Base-by-base conservation (phyloP, 495 filamentous ascomycete genomes). In the Penicillium tannophilum region DNA sequence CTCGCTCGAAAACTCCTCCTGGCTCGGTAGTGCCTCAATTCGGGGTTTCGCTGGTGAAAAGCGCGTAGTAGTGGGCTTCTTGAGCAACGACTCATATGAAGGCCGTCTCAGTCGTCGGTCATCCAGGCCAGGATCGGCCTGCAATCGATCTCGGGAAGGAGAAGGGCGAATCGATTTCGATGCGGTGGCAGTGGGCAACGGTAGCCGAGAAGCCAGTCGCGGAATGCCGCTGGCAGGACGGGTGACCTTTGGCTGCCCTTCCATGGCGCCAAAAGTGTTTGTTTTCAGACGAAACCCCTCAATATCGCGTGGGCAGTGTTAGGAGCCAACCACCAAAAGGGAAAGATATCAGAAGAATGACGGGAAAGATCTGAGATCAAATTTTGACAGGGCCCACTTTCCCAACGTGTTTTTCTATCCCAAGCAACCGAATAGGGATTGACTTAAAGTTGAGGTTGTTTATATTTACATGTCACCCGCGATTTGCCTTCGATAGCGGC, bases 131-230 rank as follows among this genome's bases (percentile, higher is more conserved):
- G 75, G 66, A 43, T 80, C 77, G 23, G 72, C 70, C 55, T 69
- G 72, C 17, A 80, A 61, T 59, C 69, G 70, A 31, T 80, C 77
- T 58, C 76, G 69, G 19, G 77, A 80, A 9, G 77, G 77, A 4
- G 77, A 79, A n/a, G 76, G 71, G 55, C 66, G 73, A 54, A 78
- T 62, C 11, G 76, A 67, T 60, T 67, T 72, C 12, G 71, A 63
- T 42, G 61, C 59, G 20, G 70, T 70, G 12, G 69, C 63, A 23
- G 72, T 78, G 7, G 77, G 77, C 50, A 80, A 56, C 10, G 77
- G 77, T 39, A 80, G 56, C 70, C 75, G 67, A 8, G 77, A 80
- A 24, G 67, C 62, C 43, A 67, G 65, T 28, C 77, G 76, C 44
- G 77, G 77, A 52, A 78, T 77, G 31, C 76, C 72, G 54, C 72